A percentile compares a stretch with the other conserved stretches of the same genome.
Evolutionary conservation across 805 yeast genomes (phyloP).

Genomic region (Yarrowia deformans): DNA sequence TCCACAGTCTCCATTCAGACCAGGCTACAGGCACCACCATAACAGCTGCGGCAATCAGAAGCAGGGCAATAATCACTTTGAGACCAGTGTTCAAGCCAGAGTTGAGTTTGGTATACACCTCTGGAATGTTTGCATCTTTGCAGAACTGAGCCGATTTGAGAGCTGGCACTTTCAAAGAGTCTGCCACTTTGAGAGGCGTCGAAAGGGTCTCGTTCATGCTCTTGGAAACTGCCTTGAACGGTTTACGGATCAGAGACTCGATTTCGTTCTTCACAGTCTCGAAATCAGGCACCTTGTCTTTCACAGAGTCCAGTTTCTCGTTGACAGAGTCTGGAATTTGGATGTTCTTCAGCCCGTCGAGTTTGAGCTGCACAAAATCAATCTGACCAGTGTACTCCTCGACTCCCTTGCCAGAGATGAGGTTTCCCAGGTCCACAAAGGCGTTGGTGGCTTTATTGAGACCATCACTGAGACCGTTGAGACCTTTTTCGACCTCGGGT

Average conservation of each 20-base stretch:
- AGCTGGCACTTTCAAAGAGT: constrained; percentile 6
- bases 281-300: constrained; percentile 68
- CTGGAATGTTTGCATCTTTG: constrained; percentile 9
- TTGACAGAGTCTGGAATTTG: constrained; percentile 72
- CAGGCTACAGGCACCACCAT: constrained; percentile 1
- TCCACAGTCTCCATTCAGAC: constrained; percentile 29
- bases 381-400: constrained; percentile 50
- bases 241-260: constrained; percentile 59
- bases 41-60: neutral
- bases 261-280: constrained; percentile 68
- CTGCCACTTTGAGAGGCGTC: constrained; percentile 4
- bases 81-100: constrained; percentile 13
- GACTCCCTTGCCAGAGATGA: constrained; percentile 57
- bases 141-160: constrained; percentile 6
- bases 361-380: constrained; percentile 63
- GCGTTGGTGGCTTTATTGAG: constrained; percentile 64
- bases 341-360: constrained; percentile 62
- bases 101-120: neutral
- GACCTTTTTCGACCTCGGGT: constrained; percentile 68
- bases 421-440: constrained; percentile 60
- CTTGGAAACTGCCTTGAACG: constrained; percentile 54
- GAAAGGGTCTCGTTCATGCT: constrained; percentile 1
- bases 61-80: neutral
- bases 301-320: constrained; percentile 59
- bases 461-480: constrained; percentile 64